Evolutionary conservation across 2,329 filamentous ascomycete genomes (phyloP), one percentile per base, ranked within the genome.

Genomic region (Fusarium sp.): DNA sequence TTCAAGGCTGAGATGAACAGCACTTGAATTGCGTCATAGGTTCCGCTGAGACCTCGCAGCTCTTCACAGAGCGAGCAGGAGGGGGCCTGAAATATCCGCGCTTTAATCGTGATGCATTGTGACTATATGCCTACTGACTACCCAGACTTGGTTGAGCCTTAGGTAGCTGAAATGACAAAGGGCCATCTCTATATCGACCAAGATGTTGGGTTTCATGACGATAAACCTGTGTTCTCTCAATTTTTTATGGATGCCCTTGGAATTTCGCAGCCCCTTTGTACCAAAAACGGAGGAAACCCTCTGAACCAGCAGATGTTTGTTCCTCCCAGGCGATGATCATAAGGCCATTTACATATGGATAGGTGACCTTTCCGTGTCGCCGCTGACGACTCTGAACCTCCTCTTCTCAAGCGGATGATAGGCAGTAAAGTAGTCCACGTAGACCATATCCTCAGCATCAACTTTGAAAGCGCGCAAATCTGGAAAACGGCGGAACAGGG

Each of bases 131-230:
- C 25, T 27, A 27, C 25, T 27, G 25, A 27, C 2, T 27, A 27
- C 25, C 7, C 7, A 2, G 25, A 8, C 25, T 27, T 27, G 25
- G 25, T 25, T 25, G 25, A 25, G 7, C 23, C 23, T 25, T 25
- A 7, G 23, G 23, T 25, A 25, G 23, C 23, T 6, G 23, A 25
- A 25, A 25, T 9, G 27, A 4, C n/a, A 18, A 44, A 20, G 0
- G 4, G 13, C 6, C n/a, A 53, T 13, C 4, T 38, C 1, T 7
- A 53, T 7, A 58, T 65, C 16, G 57, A 56, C 10, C 65, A 58
- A 20, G 67, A 68, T 0, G n/a, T 29, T 14, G 65, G 67, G 5
- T 70, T 70, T 10, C 67, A 71, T 16, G 56, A 70, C 18, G 40
- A 49, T 2, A 20, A 25, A 2, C 18, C 18, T 0, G 58, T 58